phyloP scores from a whole-genome alignment of 2,329 filamentous ascomycete species.

The Calonectria fujianensis region DNA sequence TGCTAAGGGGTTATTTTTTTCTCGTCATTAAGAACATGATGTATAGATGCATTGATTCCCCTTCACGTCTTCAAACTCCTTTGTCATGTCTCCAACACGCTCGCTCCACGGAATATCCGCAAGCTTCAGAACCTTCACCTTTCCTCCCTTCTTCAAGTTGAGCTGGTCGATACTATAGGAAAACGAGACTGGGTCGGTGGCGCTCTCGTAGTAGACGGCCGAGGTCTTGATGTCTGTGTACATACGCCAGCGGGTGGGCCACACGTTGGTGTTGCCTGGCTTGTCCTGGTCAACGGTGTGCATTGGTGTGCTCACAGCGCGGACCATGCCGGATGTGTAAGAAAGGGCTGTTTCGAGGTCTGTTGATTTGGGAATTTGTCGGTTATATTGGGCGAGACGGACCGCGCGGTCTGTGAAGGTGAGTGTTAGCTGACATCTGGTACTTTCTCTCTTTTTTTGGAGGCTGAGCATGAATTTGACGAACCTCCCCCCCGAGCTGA shows the following conservation, averaged over 20 bases:
- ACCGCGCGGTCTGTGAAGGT: slow-evolving; percentile 40
- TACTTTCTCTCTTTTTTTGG: neutral
- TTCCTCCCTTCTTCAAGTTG: slow-evolving; percentile 23
- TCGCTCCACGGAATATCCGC: slow-evolving; percentile 32
- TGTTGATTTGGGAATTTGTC: slow-evolving; percentile 29
- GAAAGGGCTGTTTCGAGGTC: slow-evolving; percentile 39
- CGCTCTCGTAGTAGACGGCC: slow-evolving; percentile 44
- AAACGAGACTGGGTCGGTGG: slow-evolving; percentile 38
- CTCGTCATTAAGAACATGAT: neutral
- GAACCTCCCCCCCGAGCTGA: slow-evolving; percentile 36
- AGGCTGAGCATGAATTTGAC: neutral
- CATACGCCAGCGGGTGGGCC: slow-evolving; percentile 47
- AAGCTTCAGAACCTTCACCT: slow-evolving; percentile 28
- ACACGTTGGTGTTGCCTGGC: slow-evolving; percentile 27
- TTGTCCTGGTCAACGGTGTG: slow-evolving; percentile 2
- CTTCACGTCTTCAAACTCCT: slow-evolving; percentile 21
- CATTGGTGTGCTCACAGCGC: slow-evolving; percentile 44
- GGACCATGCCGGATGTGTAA: slow-evolving; percentile 46
- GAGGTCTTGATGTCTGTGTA: slow-evolving; percentile 35
- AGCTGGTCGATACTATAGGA: slow-evolving; percentile 36
- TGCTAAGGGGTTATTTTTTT: neutral
- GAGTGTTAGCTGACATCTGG: neutral
- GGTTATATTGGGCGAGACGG: slow-evolving; percentile 43
- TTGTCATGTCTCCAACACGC: slow-evolving; percentile 40
- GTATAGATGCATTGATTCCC: slow-evolving; percentile 34